Evolutionary conservation across 106 monocot genomes (phyloP).

Genomic region (Hemerocallis citrina): DNA sequence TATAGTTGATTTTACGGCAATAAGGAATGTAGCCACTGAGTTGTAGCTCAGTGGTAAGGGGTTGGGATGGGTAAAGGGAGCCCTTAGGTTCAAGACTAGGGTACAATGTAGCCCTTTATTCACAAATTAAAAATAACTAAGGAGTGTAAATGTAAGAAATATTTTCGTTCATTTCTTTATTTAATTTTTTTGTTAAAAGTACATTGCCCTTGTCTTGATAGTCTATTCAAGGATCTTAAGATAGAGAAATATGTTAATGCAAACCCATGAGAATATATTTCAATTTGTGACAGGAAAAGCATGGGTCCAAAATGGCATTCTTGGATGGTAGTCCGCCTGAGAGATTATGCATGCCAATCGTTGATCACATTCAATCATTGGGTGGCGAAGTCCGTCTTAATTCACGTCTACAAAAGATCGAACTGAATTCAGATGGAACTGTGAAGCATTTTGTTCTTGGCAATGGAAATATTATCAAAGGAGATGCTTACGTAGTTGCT

Average conservation of each 20-base stretch:
- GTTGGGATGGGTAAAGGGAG: no score
- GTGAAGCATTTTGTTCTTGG: constrained; percentile 81
- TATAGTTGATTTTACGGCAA: no score
- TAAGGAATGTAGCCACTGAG: no score
- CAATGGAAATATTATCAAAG: constrained; percentile 61
- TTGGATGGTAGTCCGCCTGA: constrained; percentile 97
- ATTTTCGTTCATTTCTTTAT: neutral
- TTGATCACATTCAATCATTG: constrained; percentile 69
- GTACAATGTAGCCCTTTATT: no score
- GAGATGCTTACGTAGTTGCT: constrained; percentile 87
- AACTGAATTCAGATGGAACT: constrained; percentile 74
- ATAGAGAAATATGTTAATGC: neutral
- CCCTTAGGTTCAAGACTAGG: no score
- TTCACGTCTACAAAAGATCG: constrained; percentile 80
- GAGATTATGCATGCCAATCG: constrained; percentile 86
- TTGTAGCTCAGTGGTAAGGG: no score
- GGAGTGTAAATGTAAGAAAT: neutral
- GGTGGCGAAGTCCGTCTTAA: constrained; percentile 82
- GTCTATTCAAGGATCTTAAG: neutral
- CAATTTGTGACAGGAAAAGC: constrained; percentile 66
- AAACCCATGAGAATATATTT: neutral
- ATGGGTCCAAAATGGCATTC: constrained; percentile 98
- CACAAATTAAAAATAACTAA: no score
- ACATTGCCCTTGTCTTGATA: neutral
- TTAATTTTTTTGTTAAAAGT: neutral